phyloP scores from a whole-genome alignment of 306 rosid species.

The Pterocarpus santalinus region DNA sequence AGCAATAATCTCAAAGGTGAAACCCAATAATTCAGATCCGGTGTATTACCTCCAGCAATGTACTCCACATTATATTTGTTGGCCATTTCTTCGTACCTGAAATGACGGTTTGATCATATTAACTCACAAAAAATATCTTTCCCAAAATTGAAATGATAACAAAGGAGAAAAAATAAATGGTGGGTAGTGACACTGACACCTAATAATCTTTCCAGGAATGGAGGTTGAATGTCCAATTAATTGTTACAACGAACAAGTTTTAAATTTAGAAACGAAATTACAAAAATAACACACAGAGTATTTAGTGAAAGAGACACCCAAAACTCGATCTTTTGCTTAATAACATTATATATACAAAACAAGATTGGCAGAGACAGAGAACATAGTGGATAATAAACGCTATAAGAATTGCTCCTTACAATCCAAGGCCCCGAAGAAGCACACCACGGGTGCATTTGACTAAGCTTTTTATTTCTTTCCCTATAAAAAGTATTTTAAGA shows the following conservation, averaged over 20 bases:
- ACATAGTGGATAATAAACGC: too few species aligned
- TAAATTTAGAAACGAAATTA: not conserved
- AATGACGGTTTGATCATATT: conserved; percentile 27
- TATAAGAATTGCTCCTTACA: not conserved
- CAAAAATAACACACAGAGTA: not conserved
- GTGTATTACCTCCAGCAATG: conserved; percentile 90
- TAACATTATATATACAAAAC: too few species aligned
- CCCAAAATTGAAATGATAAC: too few species aligned
- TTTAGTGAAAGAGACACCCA: not conserved
- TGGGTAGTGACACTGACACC: conserved; percentile 19
- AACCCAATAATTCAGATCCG: not conserved
- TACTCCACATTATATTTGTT: conserved; percentile 74
- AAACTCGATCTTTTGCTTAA: not conserved
- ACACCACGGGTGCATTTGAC: not conserved
- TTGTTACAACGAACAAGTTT: not conserved
- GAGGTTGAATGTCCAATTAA: conserved; percentile 17
- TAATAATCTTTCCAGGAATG: not conserved
- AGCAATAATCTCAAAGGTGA: too few species aligned
- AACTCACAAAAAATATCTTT: not conserved
- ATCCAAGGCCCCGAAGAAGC: not conserved
- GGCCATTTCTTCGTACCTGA: conserved; percentile 85
- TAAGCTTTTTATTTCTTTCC: not conserved
- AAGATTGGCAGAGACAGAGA: not conserved
- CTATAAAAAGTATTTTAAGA: not conserved
- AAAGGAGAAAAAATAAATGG: not conserved